These are phyloP conservation scores for Meyerozyma smithsonii DNA, from an alignment of 1,139 yeast species.

Conservation along the genomic window DNA sequence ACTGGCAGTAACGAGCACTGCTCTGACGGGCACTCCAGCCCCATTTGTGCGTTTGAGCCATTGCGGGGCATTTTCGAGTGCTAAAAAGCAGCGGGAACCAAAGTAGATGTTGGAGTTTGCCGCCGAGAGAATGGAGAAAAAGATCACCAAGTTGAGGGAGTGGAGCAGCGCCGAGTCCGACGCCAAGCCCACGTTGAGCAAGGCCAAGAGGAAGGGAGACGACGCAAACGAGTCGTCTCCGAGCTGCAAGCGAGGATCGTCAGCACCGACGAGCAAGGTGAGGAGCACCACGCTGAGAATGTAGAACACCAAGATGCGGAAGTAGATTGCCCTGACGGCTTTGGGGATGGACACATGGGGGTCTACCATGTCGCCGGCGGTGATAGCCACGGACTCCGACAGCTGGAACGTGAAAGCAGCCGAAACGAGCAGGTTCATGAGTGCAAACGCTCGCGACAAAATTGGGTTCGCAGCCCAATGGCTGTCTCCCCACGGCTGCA, in stretches of 20 bases:
- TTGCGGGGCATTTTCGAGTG: slow-evolving; percentile 13
- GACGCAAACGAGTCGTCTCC: neutral
- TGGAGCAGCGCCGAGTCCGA: neutral
- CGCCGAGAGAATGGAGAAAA: slow-evolving; percentile 21
- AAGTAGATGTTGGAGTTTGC: slow-evolving; percentile 26
- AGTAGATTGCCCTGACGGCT: slow-evolving; percentile 8
- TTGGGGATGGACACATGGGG: slow-evolving; percentile 6
- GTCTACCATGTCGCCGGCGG: slow-evolving; percentile 10
- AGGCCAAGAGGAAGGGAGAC: slow-evolving; percentile 7
- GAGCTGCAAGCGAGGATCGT: neutral
- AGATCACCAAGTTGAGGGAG: slow-evolving; percentile 18
- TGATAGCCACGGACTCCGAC: slow-evolving; percentile 11
- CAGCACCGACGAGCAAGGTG: slow-evolving; percentile 8
- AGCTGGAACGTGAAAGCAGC: slow-evolving; percentile 13
- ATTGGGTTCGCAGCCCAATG: slow-evolving; percentile 4
- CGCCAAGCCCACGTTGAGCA: neutral
- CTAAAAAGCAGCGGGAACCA: slow-evolving; percentile 21
- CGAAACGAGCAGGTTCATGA: slow-evolving; percentile 8
- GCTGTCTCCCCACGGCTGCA: slow-evolving; percentile 8
- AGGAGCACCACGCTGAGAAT: slow-evolving; percentile 10
- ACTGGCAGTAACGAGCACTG: slow-evolving; percentile 17
- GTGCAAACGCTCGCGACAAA: slow-evolving; percentile 3
- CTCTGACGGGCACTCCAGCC: slow-evolving; percentile 16
- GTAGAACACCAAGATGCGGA: slow-evolving; percentile 11
- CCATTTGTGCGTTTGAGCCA: slow-evolving; percentile 7